Evolutionary conservation across 2,329 filamentous ascomycete species (phyloP).

Genomic region (Arthrobotrys megalospora): DNA sequence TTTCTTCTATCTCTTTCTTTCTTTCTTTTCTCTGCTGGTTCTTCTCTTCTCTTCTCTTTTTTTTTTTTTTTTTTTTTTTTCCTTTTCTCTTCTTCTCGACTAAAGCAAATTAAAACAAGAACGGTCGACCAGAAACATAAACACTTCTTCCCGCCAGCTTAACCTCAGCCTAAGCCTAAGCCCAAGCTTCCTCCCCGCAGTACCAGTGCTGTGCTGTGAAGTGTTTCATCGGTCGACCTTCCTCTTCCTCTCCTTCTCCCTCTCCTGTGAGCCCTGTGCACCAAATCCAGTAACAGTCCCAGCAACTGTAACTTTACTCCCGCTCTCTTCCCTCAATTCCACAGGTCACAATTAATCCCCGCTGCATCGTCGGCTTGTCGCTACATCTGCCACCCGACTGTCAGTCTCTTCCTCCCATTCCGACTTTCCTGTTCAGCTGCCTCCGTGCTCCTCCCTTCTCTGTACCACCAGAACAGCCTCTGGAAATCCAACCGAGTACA

Average conservation of each 20-base stretch:
- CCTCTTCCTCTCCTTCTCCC: conserved; percentile 41
- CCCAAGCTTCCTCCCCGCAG: conserved; percentile 9
- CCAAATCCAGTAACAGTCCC: background rate
- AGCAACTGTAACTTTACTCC: conserved; percentile 2
- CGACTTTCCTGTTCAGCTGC: background rate
- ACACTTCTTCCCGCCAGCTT: no score
- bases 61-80: background rate
- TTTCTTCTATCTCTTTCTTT: no score
- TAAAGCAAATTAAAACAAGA: no score
- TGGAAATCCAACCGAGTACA: no score
- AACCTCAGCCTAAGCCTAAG: background rate
- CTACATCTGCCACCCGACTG: background rate
- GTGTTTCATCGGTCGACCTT: conserved; percentile 37
- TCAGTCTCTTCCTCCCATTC: background rate
- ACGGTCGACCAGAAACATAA: no score
- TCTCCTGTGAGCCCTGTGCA: background rate
- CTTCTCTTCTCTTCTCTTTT: no score
- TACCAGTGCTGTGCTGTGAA: background rate
- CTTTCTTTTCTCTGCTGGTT: no score
- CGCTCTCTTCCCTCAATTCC: conserved; percentile 26
- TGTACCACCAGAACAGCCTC: background rate
- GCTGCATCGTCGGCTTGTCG: conserved; percentile 1
- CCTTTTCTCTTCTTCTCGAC: no score
- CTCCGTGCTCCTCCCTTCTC: background rate
- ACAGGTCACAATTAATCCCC: background rate